Percentiles rank a stretch among this genome's conserved stretches.
phyloP scores from a whole-genome alignment of 1,284 basidiomycete genomes.

The Serendipita sp. region DNA sequence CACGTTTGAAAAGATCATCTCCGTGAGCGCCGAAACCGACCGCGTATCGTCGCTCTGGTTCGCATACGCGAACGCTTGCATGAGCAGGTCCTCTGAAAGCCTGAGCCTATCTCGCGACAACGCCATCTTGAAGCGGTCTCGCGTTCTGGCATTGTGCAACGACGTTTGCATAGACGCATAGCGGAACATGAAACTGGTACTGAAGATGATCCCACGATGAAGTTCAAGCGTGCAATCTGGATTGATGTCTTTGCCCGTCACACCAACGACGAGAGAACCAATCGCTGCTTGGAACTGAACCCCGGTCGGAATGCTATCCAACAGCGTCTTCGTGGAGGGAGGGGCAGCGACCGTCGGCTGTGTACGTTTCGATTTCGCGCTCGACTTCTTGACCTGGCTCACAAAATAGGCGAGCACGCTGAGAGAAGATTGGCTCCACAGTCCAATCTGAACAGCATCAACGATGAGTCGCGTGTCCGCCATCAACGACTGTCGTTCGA shows the following conservation, averaged over 20 bases:
- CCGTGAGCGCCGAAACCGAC: constrained; percentile 27
- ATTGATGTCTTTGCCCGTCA: constrained; percentile 66
- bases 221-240: constrained; percentile 51
- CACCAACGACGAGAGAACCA: constrained; percentile 47
- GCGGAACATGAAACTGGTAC: constrained; percentile 42
- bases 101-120: constrained; percentile 32
- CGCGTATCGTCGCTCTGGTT: constrained; percentile 23
- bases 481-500: constrained; percentile 38
- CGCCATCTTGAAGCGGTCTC: constrained; percentile 29
- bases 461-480: constrained; percentile 37
- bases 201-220: constrained; percentile 57
- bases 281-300: constrained; percentile 44
- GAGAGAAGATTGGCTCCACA: constrained; percentile 59
- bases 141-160: constrained; percentile 32
- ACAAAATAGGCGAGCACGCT: constrained; percentile 35
- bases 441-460: constrained; percentile 52
- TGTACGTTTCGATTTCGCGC: constrained; percentile 11
- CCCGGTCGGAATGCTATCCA: constrained; percentile 40
- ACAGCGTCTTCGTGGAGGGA: constrained; percentile 16
- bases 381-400: neutral
- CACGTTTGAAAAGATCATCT: constrained; percentile 32
- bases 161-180: constrained; percentile 40
- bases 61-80: constrained; percentile 39
- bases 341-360: neutral
- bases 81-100: constrained; percentile 47